Evolutionary conservation across 2,329 filamentous ascomycete species (phyloP), one percentile per base, ranked within the genome.

Genomic region (Pseudogymnoascus sp.): DNA sequence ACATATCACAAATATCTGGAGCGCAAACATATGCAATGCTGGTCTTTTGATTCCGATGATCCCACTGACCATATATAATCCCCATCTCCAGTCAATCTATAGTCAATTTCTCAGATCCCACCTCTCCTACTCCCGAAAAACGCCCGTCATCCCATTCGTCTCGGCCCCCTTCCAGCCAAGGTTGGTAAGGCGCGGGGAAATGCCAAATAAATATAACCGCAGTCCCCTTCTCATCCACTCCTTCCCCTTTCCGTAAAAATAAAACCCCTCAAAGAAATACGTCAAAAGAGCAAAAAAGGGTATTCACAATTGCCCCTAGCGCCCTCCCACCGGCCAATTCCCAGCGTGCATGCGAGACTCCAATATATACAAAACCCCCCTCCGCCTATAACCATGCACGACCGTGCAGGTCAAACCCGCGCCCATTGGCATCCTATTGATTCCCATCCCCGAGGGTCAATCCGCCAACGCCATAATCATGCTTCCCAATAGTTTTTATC

Each of bases 401-500:
- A 26, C n/a, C 26, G n/a, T 56, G 26, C 46, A 56, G n/a, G 46
- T 56, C 46, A 11, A 19, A 33, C n/a, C 46, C n/a, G n/a, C 46
- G 26, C 46, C 46, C 46, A 56, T 56, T 56, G 46, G 46, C 46
- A 56, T 56, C 46, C 26, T 56, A 56, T 56, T 56, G 46, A 56
- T 56, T 56, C 50, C 50, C 50, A 56, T 56, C 50, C 29, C 50
- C 50, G n/a, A 56, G 50, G 50, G 50, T 33, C 29, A 56, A 56
- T 56, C 29, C 50, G 26, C 50, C 26, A 56, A 56, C 50, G 50
- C 50, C 50, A 33, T 56, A 56, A 56, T 56, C n/a, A 56, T 56
- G 50, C 26, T 56, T 56, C 50, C 50, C 50, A 56, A 23, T 53
- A 56, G 50, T 19, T 56, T 56, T 56, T 56, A 33, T 56, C 50